A percentile compares a stretch with the other conserved stretches of the same genome.
Conservation (phyloP, 1,284 basidiomycete species). For the Ustilago trichophora region DNA sequence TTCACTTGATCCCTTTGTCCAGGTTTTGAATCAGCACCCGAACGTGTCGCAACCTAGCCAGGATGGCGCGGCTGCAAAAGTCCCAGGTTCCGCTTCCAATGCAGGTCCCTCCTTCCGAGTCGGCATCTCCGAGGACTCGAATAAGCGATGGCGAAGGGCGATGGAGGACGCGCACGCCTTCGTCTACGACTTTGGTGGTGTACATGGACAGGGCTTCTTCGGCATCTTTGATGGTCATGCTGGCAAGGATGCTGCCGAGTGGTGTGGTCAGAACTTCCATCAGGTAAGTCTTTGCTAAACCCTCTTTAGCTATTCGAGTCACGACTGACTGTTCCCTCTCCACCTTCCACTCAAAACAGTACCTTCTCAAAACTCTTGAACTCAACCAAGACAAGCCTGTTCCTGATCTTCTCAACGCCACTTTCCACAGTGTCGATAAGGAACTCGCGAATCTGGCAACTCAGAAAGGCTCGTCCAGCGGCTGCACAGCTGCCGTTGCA, state of each 20-base stretch:
- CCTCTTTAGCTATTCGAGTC: too few relatives aligned
- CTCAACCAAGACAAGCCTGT: constrained; percentile 72
- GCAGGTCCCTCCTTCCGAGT: constrained; percentile 71
- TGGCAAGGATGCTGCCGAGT: constrained; percentile 97
- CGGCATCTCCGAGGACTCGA: constrained; percentile 85
- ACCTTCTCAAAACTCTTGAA: constrained; percentile 68
- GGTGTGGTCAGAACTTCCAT: constrained; percentile 97
- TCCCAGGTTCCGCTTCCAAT: not conserved
- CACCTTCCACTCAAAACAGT: constrained; percentile 35
- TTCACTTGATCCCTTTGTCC: not conserved
- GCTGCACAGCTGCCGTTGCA: constrained; percentile 96
- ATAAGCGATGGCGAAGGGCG: constrained; percentile 84
- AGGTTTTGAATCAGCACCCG: constrained; percentile 45
- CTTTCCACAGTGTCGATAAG: constrained; percentile 90
- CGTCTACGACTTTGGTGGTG: constrained; percentile 87
- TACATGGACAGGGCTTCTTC: constrained; percentile 95
- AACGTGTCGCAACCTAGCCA: constrained; percentile 3
- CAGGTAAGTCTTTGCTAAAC: constrained; percentile 71
- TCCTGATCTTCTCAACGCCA: constrained; percentile 89
- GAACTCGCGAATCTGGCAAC: constrained; percentile 82
- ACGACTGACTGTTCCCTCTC: not conserved
- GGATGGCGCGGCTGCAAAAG: constrained; percentile 1
- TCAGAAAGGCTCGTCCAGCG: constrained; percentile 90
- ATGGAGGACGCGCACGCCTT: constrained; percentile 99
- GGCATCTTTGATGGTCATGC: constrained; percentile 99